Conservation (phyloP, 2,329 filamentous ascomycete species). For the Fusarium concolor region DNA sequence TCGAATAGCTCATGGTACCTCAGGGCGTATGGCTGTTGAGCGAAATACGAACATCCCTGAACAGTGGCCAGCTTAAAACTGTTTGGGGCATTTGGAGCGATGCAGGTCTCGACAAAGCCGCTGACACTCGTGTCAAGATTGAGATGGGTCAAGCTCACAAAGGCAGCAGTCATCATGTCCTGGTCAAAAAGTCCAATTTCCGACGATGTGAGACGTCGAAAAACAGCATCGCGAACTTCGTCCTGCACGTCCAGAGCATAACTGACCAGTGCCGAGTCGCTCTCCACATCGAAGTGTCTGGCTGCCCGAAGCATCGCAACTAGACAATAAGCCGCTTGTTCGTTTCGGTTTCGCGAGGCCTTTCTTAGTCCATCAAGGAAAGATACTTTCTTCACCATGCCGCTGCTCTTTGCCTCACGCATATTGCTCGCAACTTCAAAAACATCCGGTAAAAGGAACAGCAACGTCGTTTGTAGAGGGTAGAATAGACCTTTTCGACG, state of each 20-base stretch:
- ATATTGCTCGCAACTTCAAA: conserved; percentile 77
- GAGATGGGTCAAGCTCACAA: conserved; percentile 72
- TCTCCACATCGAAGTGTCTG: conserved; percentile 72
- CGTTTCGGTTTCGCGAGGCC: conserved; percentile 71
- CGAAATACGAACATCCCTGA: conserved; percentile 72
- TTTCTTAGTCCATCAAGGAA: conserved; percentile 74
- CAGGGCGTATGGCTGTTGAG: conserved; percentile 61
- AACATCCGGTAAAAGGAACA: conserved; percentile 74
- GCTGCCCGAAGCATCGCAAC: conserved; percentile 71
- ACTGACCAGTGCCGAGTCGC: conserved; percentile 72
- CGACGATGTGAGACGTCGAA: conserved; percentile 62
- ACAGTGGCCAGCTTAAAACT: conserved; percentile 72
- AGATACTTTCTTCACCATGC: conserved; percentile 73
- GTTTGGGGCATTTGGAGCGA: conserved; percentile 66
- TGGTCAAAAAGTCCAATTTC: conserved; percentile 67
- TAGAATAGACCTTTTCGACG: conserved; percentile 67
- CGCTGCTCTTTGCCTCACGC: conserved; percentile 70
- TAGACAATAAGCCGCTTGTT: conserved; percentile 74
- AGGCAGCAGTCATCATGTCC: conserved; percentile 73
- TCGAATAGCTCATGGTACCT: conserved; percentile 67
- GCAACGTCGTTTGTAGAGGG: conserved; percentile 71
- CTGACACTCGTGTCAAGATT: conserved; percentile 70
- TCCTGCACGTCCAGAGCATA: conserved; percentile 78
- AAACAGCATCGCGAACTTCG: conserved; percentile 74
- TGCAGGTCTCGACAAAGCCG: conserved; percentile 66